These are phyloP conservation scores for Aurantiochytrium sp. DNA, from an alignment of 108 stramenopile species.

Conservation along the genomic window DNA sequence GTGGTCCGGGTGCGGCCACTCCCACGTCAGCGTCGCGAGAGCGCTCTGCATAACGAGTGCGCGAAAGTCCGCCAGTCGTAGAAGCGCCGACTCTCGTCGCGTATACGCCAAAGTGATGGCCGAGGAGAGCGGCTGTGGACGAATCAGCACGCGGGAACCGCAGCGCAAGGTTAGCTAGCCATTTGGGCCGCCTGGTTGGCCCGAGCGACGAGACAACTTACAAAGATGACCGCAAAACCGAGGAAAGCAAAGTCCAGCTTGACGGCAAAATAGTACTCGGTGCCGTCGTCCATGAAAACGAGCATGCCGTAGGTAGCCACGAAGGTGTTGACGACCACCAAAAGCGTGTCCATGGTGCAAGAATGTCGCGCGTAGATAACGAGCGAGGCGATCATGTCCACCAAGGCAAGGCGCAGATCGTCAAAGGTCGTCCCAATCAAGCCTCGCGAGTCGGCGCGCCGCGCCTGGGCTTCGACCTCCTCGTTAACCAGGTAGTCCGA, in stretches of 20 bases:
- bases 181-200: neutral
- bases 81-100: neutral
- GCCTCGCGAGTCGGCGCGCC: neutral
- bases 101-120: neutral
- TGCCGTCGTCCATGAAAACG: neutral
- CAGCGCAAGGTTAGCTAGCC: neutral
- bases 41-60: neutral
- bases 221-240: slow-evolving; percentile 26
- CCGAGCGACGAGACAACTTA: neutral
- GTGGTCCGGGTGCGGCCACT: neutral
- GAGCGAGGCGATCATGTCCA: neutral
- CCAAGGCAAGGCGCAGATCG: neutral
- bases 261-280: neutral
- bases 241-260: slow-evolving; percentile 1
- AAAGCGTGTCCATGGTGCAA: neutral
- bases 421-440: neutral
- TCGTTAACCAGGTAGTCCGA: neutral
- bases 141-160: too few species aligned
- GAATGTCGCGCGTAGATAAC: neutral
- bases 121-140: neutral
- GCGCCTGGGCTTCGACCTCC: neutral
- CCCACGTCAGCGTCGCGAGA: neutral
- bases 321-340: neutral
- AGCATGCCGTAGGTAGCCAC: neutral
- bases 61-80: slow-evolving; percentile 20